phyloP scores from a whole-genome alignment of 768 basidiomycete species.

The Mycena amicta region DNA sequence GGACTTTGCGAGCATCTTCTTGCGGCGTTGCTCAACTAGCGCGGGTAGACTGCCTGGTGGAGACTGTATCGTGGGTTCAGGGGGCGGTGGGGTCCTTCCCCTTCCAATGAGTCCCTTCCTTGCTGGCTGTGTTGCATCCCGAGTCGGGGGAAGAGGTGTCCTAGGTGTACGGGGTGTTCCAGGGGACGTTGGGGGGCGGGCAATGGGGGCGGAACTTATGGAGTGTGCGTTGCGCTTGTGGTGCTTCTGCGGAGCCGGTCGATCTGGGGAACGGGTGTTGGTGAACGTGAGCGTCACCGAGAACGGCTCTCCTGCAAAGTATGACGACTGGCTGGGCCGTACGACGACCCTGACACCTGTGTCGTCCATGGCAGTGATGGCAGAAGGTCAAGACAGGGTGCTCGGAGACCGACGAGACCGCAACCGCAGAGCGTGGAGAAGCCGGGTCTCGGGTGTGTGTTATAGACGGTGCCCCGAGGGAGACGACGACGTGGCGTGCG shows the following conservation, averaged over 20 bases:
- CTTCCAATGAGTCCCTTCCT: constrained; percentile 63
- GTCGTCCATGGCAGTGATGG: constrained; percentile 34
- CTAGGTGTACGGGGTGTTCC: constrained; percentile 55
- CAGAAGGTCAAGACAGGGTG: not conserved
- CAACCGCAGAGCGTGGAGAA: too few species aligned
- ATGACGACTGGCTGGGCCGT: constrained; percentile 82
- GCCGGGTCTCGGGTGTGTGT: too few species aligned
- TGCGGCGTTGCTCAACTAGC: constrained; percentile 56
- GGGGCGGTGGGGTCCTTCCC: constrained; percentile 18
- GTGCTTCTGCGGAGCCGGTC: constrained; percentile 31
- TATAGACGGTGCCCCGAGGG: too few species aligned
- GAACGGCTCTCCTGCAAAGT: constrained; percentile 91
- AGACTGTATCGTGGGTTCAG: constrained; percentile 24
- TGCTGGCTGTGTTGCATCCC: constrained; percentile 34
- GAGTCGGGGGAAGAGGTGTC: constrained; percentile 31
- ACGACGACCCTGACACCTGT: constrained; percentile 69
- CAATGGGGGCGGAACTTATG: constrained; percentile 79
- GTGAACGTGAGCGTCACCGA: constrained; percentile 85
- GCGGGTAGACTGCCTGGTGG: constrained; percentile 43
- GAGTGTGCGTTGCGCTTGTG: constrained; percentile 80
- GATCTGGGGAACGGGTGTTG: constrained; percentile 66
- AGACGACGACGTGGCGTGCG: too few species aligned
- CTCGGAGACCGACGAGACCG: too few species aligned
- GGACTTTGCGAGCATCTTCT: constrained; percentile 59
- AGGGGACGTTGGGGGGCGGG: constrained; percentile 82